These are phyloP conservation scores for Acephala macrosclerotiorum DNA, from an alignment of 2,329 filamentous ascomycete species.

Conservation along the genomic window DNA sequence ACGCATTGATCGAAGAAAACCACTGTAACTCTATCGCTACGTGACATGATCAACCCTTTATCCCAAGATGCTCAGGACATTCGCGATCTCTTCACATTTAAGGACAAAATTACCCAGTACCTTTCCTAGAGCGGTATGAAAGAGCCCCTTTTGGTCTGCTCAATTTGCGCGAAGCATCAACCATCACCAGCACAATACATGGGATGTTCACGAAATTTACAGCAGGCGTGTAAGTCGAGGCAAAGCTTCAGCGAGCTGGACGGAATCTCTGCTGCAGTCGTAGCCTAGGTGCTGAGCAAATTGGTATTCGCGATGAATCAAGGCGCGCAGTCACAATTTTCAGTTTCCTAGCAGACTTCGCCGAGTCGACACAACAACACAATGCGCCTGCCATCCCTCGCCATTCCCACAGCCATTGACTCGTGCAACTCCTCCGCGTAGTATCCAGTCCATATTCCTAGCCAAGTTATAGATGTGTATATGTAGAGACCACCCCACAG, in stretches of 20 bases:
- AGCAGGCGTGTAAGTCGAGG: too few relatives aligned
- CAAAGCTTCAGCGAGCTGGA: too few relatives aligned
- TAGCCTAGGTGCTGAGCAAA: too few relatives aligned
- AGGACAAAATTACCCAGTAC: too few relatives aligned
- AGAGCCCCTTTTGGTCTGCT: too few relatives aligned
- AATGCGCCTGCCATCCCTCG: neutral
- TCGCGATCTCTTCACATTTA: too few relatives aligned
- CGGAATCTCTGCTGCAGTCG: too few relatives aligned
- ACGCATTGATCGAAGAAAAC: slow-evolving; percentile 24
- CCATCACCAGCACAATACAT: too few relatives aligned
- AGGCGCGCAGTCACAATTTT: neutral
- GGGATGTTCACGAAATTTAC: too few relatives aligned
- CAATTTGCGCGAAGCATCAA: too few relatives aligned
- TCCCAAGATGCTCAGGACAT: neutral
- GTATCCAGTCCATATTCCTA: neutral
- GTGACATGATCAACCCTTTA: neutral
- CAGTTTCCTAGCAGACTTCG: neutral
- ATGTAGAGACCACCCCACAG: slow-evolving; percentile 54
- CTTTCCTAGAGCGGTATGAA: too few relatives aligned
- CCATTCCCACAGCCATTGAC: neutral
- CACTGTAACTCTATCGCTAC: neutral
- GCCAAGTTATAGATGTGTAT: slow-evolving; percentile 5
- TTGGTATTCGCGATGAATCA: too few relatives aligned
- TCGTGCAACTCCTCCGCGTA: neutral
- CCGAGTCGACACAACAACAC: neutral